Percentiles rank a stretch among this genome's conserved stretches.
These are phyloP conservation scores for Lichtheimia corymbifera DNA, from an alignment of 371 early-diverging fungal species.

Conservation along the genomic window DNA sequence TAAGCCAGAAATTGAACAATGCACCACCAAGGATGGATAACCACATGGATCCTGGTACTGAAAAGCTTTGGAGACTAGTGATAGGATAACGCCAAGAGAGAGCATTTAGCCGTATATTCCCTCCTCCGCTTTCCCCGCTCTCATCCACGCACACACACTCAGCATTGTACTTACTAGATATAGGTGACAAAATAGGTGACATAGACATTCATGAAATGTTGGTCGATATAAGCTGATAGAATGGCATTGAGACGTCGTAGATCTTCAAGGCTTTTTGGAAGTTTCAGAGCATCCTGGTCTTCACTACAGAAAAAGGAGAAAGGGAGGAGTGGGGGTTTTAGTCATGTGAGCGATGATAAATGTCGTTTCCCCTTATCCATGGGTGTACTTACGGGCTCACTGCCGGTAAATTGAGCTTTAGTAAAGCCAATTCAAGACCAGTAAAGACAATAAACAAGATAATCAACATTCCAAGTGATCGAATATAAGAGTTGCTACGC, in stretches of 20 bases:
- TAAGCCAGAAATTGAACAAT: conserved; percentile 59
- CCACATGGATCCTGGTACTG: conserved; percentile 73
- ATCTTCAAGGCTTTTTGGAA: conserved; percentile 60
- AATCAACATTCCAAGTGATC: conserved; percentile 39
- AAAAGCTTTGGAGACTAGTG: conserved; percentile 63
- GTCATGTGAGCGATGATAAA: no score
- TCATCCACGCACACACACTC: not conserved
- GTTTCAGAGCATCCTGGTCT: conserved; percentile 53
- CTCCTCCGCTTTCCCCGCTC: not conserved
- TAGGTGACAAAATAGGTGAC: conserved; percentile 54
- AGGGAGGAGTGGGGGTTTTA: not conserved
- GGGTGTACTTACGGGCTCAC: conserved; percentile 35
- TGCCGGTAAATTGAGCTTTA: conserved; percentile 39
- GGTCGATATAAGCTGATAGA: conserved; percentile 56
- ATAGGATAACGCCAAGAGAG: not conserved
- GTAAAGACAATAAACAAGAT: conserved; percentile 32
- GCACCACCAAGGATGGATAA: conserved; percentile 66
- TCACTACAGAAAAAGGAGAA: conserved; percentile 35
- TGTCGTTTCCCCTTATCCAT: no score
- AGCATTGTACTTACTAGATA: conserved; percentile 54
- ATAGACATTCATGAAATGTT: conserved; percentile 59
- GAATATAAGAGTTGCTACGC: conserved; percentile 42
- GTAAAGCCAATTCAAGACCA: conserved; percentile 30
- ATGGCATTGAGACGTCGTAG: conserved; percentile 55
- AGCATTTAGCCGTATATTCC: not conserved